These are phyloP conservation scores for Penicillium tannophilum DNA, from an alignment of 495 filamentous ascomycete species.

Conservation along the genomic window DNA sequence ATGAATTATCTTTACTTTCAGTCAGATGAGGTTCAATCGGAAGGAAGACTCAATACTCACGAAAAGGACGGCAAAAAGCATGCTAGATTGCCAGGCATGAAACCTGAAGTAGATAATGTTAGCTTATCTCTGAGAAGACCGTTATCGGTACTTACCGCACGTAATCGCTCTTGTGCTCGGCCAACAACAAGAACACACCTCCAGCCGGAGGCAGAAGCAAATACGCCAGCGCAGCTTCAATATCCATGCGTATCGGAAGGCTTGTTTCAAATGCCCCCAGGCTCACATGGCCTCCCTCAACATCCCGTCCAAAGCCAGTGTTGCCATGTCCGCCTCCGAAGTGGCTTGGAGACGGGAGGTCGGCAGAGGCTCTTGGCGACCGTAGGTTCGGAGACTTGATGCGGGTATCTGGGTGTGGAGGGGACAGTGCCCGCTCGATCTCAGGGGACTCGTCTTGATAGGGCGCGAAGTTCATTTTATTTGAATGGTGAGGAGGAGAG, in stretches of 20 bases:
- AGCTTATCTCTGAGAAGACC: background rate
- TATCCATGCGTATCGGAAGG: constrained; percentile 77
- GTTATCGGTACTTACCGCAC: constrained; percentile 64
- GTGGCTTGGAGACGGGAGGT: constrained; percentile 46
- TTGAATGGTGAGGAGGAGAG: constrained; percentile 8
- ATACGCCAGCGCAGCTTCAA: constrained; percentile 92
- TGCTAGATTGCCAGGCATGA: constrained; percentile 91
- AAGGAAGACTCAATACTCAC: constrained; percentile 45
- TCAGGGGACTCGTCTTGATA: constrained; percentile 90
- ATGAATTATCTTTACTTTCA: constrained; percentile 61
- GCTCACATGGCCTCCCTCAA: constrained; percentile 63
- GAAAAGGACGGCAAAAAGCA: constrained; percentile 85
- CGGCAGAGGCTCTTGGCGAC: constrained; percentile 42
- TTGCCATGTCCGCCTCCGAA: constrained; percentile 40
- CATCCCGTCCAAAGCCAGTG: constrained; percentile 38
- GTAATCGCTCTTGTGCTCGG: constrained; percentile 95
- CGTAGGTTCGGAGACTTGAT: constrained; percentile 52
- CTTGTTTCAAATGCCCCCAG: constrained; percentile 77
- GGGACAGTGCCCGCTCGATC: constrained; percentile 70
- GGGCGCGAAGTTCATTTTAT: constrained; percentile 86
- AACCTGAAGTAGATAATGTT: constrained; percentile 57
- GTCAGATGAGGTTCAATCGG: constrained; percentile 14
- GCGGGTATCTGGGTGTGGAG: constrained; percentile 51
- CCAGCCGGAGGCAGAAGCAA: constrained; percentile 84
- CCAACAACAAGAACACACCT: constrained; percentile 76